A percentile compares a stretch with the other conserved stretches of the same genome.
phyloP scores from a whole-genome alignment of 2,329 filamentous ascomycete species.

The Pseudohalonectria lignicola region DNA sequence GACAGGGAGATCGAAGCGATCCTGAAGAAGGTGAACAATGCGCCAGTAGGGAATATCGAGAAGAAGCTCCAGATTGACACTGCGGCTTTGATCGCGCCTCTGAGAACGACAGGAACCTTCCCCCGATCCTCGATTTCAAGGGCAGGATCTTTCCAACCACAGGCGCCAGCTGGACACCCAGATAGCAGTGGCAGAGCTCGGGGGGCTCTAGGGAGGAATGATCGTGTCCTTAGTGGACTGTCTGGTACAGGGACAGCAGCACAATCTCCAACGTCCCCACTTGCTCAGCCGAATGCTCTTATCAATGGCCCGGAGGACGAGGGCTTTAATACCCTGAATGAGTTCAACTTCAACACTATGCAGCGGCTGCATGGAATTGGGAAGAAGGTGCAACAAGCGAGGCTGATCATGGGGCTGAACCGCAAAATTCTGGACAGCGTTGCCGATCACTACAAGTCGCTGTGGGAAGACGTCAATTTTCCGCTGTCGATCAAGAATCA shows the following conservation, averaged over 20 bases:
- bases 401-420: slow-evolving; percentile 1
- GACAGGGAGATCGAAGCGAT: background rate
- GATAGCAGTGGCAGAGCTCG: no score
- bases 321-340: background rate
- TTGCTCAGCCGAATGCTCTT: no score
- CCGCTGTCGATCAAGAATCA: background rate
- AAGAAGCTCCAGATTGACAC: background rate
- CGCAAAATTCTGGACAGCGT: background rate
- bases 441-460: background rate
- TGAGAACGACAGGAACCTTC: no score
- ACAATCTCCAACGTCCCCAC: no score
- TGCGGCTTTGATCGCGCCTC: background rate
- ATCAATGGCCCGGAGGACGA: no score
- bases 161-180: no score
- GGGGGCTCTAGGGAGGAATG: no score
- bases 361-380: background rate
- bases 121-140: no score
- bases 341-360: slow-evolving; percentile 2
- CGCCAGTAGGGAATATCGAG: background rate
- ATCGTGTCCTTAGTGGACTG: no score
- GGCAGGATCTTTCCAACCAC: no score
- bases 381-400: background rate
- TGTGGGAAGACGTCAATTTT: background rate
- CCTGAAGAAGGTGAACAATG: slow-evolving; percentile 1
- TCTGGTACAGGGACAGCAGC: no score